Evolutionary conservation across 768 basidiomycete genomes (phyloP), one percentile per base, ranked within the genome.

Genomic region (Phylloporus sp.): DNA sequence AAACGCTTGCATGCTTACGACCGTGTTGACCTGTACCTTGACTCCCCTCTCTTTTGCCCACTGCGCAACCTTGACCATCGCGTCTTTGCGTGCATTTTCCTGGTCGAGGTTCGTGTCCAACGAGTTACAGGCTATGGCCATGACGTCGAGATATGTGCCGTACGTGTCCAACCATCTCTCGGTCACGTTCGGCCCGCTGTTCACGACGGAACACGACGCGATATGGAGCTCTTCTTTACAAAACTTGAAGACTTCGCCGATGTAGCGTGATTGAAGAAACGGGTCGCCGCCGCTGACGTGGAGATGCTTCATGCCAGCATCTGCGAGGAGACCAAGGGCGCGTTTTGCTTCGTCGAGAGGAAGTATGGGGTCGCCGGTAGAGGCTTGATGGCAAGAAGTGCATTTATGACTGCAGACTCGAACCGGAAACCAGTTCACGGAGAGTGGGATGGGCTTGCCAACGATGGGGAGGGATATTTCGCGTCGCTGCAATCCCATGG

Each of bases 111-210:
- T 71, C 6, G 60, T 61, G 37, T 68, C 67, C 0, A 69, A 71
- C 13, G 47, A 52, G 39, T 71, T 69, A 24, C 69, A 68, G 9
- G 68, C 68, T 11, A 71, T 66, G 10, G 69, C 66, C 57, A 70
- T 67, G 34, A 68, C 42, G 34, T 69, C 67, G 36, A 71, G 55
- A 44, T 66, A 70, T 35, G 59, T 21, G 0, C 70, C 67, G 32
- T 68, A 70, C 20, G 45, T 59, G 13, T 65, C 62, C 22, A 71
- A 40, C 68, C 70, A 71, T 37, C 53, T 60, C 47, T 69, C 62
- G 0, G 66, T 68, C 31, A 70, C 68, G 35, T 57, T 66, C 9
- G 65, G 67, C 0, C 62, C 69, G 46, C 66, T 66, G 59, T 34
- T 57, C 6, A 64, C 53, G 29, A 64, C 39, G 18, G 60, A 53